Percentiles rank a stretch among this genome's conserved stretches.
These are phyloP conservation scores for Coemansia sp. DNA, from an alignment of 192 early-diverging fungal genomes.

Conservation along the genomic window DNA sequence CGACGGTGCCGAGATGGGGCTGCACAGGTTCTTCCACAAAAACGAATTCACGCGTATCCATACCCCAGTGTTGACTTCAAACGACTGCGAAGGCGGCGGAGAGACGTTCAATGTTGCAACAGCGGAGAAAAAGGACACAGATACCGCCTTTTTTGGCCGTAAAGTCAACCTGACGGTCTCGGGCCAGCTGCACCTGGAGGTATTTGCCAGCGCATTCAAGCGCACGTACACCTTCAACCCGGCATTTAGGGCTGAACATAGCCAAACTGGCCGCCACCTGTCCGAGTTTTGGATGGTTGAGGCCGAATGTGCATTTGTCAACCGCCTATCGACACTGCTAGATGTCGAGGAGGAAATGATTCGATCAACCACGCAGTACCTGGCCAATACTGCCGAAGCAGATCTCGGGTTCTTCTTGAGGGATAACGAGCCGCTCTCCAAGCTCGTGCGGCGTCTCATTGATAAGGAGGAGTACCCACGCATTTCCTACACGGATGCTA, in stretches of 20 bases:
- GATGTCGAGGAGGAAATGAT: slow-evolving; percentile 68
- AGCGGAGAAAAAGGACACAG: slow-evolving; percentile 13
- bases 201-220: slow-evolving; percentile 63
- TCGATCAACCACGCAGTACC: slow-evolving; percentile 52
- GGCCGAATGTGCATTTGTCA: slow-evolving; percentile 76
- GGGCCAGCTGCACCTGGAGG: slow-evolving; percentile 81
- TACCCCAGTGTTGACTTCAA: slow-evolving; percentile 77
- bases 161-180: slow-evolving; percentile 80
- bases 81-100: slow-evolving; percentile 88
- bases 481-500: slow-evolving; percentile 72
- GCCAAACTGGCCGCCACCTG: slow-evolving; percentile 74
- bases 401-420: slow-evolving; percentile 57
- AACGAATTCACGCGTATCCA: slow-evolving; percentile 73
- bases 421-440: slow-evolving; percentile 50
- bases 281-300: slow-evolving; percentile 96
- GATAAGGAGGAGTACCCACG: slow-evolving; percentile 57
- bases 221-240: slow-evolving; percentile 80
- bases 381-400: slow-evolving; percentile 50
- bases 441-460: slow-evolving; percentile 28
- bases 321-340: slow-evolving; percentile 57
- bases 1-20: slow-evolving; percentile 58
- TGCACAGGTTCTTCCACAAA: slow-evolving; percentile 69
- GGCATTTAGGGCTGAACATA: slow-evolving; percentile 79
- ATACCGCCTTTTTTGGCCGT: slow-evolving; percentile 60
- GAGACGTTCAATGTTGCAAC: slow-evolving; percentile 63